Conservation (phyloP, 257 asterid genomes). For the Linderniella brevidens region DNA sequence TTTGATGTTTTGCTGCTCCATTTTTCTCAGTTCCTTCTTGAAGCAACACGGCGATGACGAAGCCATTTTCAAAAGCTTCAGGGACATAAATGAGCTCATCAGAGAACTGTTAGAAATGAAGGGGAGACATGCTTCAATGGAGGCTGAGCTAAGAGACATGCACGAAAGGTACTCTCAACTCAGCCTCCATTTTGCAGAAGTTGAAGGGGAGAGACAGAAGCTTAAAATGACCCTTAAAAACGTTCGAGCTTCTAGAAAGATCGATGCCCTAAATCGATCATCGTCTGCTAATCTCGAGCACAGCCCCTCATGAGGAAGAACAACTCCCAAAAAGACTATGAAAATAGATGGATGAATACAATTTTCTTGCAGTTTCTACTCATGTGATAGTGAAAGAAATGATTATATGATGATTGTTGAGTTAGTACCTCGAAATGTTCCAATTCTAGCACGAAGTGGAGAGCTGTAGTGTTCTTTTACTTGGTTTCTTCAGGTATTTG, state of each 20-base stretch:
- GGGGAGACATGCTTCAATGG: conserved; percentile 48
- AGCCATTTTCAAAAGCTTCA: conserved; percentile 69
- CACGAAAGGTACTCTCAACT: conserved; percentile 74
- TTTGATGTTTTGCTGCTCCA: no score
- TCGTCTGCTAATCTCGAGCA: conserved; percentile 27
- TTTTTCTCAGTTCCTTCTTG: conserved; percentile 65
- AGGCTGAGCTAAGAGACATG: conserved; percentile 79
- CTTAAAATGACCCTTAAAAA: conserved; percentile 75
- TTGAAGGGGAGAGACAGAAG: conserved; percentile 91
- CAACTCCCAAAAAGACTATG: neutral
- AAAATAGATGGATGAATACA: no score
- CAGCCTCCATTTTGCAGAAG: conserved; percentile 93
- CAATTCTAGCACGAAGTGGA: no score
- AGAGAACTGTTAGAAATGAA: conserved; percentile 68
- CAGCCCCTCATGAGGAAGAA: conserved; percentile 16
- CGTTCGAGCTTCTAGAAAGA: conserved; percentile 37
- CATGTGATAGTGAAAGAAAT: no score
- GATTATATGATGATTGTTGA: no score
- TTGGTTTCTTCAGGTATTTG: no score
- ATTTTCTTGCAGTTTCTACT: no score
- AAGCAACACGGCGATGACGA: conserved; percentile 75
- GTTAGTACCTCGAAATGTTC: no score
- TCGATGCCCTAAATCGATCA: conserved; percentile 19
- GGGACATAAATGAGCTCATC: conserved; percentile 76
- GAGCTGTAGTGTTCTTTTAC: no score